phyloP scores from a whole-genome alignment of 1,139 yeast genomes.

The Meyerozyma guilliermondii region DNA sequence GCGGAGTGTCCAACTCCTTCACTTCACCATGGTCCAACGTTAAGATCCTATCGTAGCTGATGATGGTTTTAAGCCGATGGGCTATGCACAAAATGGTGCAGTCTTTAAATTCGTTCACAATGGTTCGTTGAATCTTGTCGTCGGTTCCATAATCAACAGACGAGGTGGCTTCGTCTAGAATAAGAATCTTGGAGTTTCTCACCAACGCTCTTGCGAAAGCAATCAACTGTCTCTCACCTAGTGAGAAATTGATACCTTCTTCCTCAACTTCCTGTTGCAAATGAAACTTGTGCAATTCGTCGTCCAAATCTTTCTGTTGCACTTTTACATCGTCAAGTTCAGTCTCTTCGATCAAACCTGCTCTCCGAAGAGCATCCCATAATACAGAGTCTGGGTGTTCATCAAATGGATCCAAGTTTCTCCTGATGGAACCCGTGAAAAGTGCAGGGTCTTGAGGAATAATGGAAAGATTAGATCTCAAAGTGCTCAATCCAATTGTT shows the following conservation, averaged over 20 bases:
- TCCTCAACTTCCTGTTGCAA: constrained; percentile 35
- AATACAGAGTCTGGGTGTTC: constrained; percentile 46
- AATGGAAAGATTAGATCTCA: constrained; percentile 12
- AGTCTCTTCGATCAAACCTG: constrained; percentile 51
- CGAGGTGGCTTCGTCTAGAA: constrained; percentile 40
- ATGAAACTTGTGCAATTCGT: constrained; percentile 22
- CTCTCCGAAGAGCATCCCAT: constrained; percentile 49
- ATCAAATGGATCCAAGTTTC: constrained; percentile 51
- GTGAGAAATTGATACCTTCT: constrained; percentile 35
- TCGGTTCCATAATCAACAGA: constrained; percentile 43
- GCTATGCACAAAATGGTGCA: constrained; percentile 41
- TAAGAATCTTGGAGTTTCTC: constrained; percentile 31
- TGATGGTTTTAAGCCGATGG: constrained; percentile 35
- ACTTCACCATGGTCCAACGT: constrained; percentile 29
- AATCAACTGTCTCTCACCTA: constrained; percentile 38
- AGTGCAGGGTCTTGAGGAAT: constrained; percentile 15
- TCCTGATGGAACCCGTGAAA: constrained; percentile 11
- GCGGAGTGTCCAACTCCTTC: constrained; percentile 22
- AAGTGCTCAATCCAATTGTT: constrained; percentile 8
- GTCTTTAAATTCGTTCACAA: constrained; percentile 26
- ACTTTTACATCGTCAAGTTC: neutral
- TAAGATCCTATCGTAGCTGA: constrained; percentile 32
- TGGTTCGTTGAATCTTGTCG: constrained; percentile 32
- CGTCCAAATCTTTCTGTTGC: constrained; percentile 1
- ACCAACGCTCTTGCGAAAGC: constrained; percentile 41